Percentiles rank a stretch among this genome's conserved stretches.
phyloP scores from a whole-genome alignment of 2,329 filamentous ascomycete genomes.

The Fusarium luffae region DNA sequence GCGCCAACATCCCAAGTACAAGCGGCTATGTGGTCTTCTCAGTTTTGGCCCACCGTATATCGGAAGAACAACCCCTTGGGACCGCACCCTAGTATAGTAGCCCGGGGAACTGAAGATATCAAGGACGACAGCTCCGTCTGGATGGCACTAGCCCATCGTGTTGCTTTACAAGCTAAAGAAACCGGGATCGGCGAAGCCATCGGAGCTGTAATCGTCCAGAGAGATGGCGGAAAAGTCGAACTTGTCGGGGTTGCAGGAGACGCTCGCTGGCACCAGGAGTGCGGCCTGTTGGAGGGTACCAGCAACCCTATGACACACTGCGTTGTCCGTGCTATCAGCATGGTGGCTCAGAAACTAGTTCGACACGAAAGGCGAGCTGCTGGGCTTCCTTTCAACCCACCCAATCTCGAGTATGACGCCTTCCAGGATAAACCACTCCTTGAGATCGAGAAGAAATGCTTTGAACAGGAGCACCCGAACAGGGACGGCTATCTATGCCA shows the following conservation, averaged over 20 bases:
- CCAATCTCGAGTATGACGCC: conserved; percentile 66
- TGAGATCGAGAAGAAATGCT: conserved; percentile 72
- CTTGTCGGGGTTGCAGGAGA: conserved; percentile 81
- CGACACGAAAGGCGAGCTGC: conserved; percentile 61
- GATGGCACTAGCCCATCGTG: conserved; percentile 74
- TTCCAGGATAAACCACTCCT: conserved; percentile 77
- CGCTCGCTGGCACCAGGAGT: conserved; percentile 73
- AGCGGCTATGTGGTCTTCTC: conserved; percentile 76
- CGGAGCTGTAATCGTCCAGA: conserved; percentile 80
- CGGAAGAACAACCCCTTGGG: conserved; percentile 89
- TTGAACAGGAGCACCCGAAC: conserved; percentile 71
- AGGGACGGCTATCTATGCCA: conserved; percentile 93
- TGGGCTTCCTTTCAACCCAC: conserved; percentile 49
- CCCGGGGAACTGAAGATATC: conserved; percentile 76
- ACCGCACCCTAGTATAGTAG: conserved; percentile 80
- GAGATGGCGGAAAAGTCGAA: conserved; percentile 61
- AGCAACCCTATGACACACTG: conserved; percentile 84
- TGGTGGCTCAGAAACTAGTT: conserved; percentile 78
- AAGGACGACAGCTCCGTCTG: conserved; percentile 70
- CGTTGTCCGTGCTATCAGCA: conserved; percentile 81
- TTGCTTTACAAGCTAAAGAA: conserved; percentile 68
- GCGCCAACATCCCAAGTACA: conserved; percentile 81
- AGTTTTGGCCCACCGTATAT: conserved; percentile 88
- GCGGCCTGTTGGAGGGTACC: conserved; percentile 54
- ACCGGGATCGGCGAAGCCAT: conserved; percentile 73